Evolutionary conservation across 2,329 filamentous ascomycete genomes (phyloP), one percentile per base, ranked within the genome.

Genomic region (Ophiostoma piceae): DNA sequence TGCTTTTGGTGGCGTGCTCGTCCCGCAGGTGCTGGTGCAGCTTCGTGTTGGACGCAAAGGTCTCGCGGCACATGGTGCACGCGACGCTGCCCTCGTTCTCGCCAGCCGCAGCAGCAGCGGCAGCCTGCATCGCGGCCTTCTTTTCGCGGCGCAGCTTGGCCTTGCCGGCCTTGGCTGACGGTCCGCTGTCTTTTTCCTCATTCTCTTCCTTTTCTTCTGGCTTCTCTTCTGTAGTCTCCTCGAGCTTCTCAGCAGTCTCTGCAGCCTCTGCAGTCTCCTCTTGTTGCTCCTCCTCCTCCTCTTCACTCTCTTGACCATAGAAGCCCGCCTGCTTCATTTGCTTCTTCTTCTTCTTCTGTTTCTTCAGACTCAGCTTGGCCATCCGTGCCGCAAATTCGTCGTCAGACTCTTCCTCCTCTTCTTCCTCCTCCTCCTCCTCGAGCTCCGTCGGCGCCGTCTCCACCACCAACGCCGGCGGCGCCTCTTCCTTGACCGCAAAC

Each of bases 401-500:
- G n/a, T 92, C 93, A 79, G 96, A 93, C 79, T 94, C 92, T 70
- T 87, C 35, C 62, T 67, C 67, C 43, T 65, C 43, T 8, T 67
- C 39, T 16, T 67, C 62, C n/a, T 67, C 67, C 1, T 41, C 37
- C 62, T 47, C 54, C 1, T 72, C 66, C 8, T 71, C 66, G 5
- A 69, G 72, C 43, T 69, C 66, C 7, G 69, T 67, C n/a, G 41
- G 43, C 7, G 65, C 43, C 6, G 35, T 35, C 35, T 35, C 35
- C 35, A 35, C 35, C 35, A 35, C 35, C 35, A 35, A 35, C 35
- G 35, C 35, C 35, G 35, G 35, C 35, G 8, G 35, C 35, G 8
- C 35, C 35, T 35, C 35, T 35, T 35, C 35, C 39, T 41, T 41
- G 9, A 11, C 39, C 5, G 35, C 66, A 14, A 54, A n/a, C 60